Base-by-base conservation (phyloP, 306 rosid genomes). In the Notholithocarpus densiflorus region DNA sequence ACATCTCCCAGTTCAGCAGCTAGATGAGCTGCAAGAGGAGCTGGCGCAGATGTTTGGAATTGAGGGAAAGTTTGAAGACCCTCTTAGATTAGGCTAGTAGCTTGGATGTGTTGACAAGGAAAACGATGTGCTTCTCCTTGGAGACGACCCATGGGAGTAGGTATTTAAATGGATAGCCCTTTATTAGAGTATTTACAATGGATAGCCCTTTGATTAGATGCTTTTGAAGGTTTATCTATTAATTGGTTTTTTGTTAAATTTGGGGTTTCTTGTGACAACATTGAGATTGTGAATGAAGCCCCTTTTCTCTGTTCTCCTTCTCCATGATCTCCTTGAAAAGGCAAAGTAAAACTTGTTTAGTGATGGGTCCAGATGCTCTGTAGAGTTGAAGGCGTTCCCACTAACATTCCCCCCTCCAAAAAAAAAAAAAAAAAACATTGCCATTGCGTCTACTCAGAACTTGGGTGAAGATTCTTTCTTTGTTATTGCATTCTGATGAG, bases 81-180 rank as follows among this genome's bases (percentile, higher is more conserved):
- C 91, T 91, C 91, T 81, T 93, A 93, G 97, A 93, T 93, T 91
- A 93, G 96, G 97, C 97, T 93, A 94, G 97, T 96, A 93, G 97
- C 97, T 93, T 93, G 97, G 89, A 87, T 93, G 91, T 31, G 97
- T 93, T 78, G 97, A 91, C 93, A 91, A 92, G 97, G 97, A 93
- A 96, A 83, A 93, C 32, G 94, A 93, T 77, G 91, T 86, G 82
- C 96, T 93, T 91, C 97, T 93, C 92, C 97, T 93, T 89, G 97
- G 97, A 52, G 97, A 93, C 73, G 94, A 89, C 69, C 97, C 96
- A 29, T 93, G 96, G 97, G 96, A 93, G 97, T 91, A 88, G 91
- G 96, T 84, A 48, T 85, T 23, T 37, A 37, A 37, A 37, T 37
- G 45, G 10, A 37, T 37, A 37, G 45, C 45, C 43, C 40, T 34